Base-by-base conservation (phyloP, 371 early-diverging fungal species). In the Mortierella polycephala region DNA sequence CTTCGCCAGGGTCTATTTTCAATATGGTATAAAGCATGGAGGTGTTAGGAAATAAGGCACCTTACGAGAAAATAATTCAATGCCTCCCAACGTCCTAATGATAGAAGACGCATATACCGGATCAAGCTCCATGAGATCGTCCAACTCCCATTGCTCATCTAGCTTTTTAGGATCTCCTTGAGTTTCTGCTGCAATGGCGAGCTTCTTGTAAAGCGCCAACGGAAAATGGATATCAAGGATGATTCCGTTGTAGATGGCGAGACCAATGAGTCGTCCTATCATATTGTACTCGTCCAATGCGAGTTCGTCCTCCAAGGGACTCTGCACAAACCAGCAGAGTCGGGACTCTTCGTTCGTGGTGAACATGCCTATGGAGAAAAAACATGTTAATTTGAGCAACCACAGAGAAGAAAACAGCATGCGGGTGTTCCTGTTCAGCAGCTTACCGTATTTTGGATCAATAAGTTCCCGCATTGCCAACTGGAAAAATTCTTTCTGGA, bases 401-500 rank as follows among this genome's bases (percentile, higher is more conserved):
- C 30, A 16, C 42, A 30, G 30, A 30, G 30, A 30, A 4, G 30
- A 30, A 4, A 30, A 30, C 30, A 30, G 30, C 30, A 30, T 30
- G 30, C 4, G 30, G 30, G 1, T 30, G 30, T 30, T 30, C 30
- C 30, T 30, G 30, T 30, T 30, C 30, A 30, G 30, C 30, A 30
- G 51, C 82, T 81, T 87, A 68, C 96, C 98, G 75, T 95, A 98
- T 71, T 95, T 91, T 16, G 93, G 91, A 71, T 96, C 95, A 83
- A 98, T 94, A 54, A 98, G 86, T 59, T 97, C 95, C 54, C 96
- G 88, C 60, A 95, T 92, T 16, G 97, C 88, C 37, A 97, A 85
- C 59, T 94, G 92, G 77, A 97, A 96, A 85, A 97, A 97, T 81
- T 99, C 99, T 69, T 98, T 97, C 60, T 96, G 96, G 9, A 99